Evolutionary conservation across 768 basidiomycete genomes (phyloP).

Genomic region (Xerocomellus amylosporus): DNA sequence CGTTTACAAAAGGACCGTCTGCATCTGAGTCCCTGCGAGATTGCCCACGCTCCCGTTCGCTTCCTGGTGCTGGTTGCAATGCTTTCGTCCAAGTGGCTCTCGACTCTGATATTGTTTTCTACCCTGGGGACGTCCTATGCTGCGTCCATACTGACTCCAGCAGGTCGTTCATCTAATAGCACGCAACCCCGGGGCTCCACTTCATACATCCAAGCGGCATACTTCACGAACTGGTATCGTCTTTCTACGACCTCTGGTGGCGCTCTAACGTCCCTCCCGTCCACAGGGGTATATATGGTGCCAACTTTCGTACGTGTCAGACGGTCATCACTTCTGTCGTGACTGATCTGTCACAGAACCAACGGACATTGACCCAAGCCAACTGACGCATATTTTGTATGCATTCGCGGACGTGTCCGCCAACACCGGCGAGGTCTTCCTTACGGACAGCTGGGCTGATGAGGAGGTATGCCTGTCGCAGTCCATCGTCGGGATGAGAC

Average conservation of each 20-base stretch:
- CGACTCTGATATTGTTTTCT: slow-evolving; percentile 6
- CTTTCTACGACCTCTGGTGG: background rate
- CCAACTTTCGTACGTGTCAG: slow-evolving; percentile 54
- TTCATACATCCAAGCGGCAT: slow-evolving; percentile 34
- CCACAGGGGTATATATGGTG: slow-evolving; percentile 55
- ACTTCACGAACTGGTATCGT: slow-evolving; percentile 37
- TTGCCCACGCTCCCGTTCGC: background rate
- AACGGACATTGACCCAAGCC: slow-evolving; percentile 53
- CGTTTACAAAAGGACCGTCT: slow-evolving; percentile 16
- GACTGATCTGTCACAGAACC: slow-evolving; percentile 46
- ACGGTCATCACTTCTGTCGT: background rate
- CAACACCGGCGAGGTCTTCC: slow-evolving; percentile 55
- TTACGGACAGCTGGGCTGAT: slow-evolving; percentile 77
- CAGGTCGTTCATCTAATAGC: background rate
- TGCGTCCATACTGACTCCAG: slow-evolving; percentile 9
- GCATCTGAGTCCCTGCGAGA: background rate
- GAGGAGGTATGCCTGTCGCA: slow-evolving; percentile 43
- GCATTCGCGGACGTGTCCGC: slow-evolving; percentile 74
- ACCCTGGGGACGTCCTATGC: slow-evolving; percentile 10
- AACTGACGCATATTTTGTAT: slow-evolving; percentile 76
- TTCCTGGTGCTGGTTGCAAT: background rate
- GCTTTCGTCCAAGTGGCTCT: slow-evolving; percentile 1
- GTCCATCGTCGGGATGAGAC: background rate
- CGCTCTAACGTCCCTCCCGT: slow-evolving; percentile 1
- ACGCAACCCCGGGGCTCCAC: slow-evolving; percentile 11